Evolutionary conservation across 2,329 filamentous ascomycete species (phyloP).

Genomic region (Raffaelea deltoideospora): DNA sequence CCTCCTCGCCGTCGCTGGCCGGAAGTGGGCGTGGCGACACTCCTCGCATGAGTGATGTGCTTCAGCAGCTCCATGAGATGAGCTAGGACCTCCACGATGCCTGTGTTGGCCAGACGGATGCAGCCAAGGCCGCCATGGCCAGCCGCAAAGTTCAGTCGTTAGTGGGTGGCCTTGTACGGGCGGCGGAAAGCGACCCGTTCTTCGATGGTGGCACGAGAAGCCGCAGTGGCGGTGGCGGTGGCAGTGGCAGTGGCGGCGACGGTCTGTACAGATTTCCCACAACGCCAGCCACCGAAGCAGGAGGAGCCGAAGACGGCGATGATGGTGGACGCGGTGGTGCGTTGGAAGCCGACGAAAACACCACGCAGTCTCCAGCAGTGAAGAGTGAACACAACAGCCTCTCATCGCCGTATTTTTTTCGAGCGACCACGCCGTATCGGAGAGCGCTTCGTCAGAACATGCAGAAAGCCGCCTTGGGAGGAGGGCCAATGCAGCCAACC

Average conservation of each 20-base stretch:
- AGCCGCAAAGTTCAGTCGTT: too few species aligned
- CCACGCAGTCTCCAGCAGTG: background rate
- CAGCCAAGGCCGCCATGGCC: background rate
- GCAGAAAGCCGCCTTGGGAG: conserved; percentile 7
- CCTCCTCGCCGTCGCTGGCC: conserved; percentile 8
- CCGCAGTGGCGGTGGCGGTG: too few species aligned
- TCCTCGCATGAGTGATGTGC: background rate
- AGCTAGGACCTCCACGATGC: conserved; percentile 6
- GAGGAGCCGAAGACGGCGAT: too few species aligned
- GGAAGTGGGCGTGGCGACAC: conserved; percentile 7
- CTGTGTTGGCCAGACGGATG: background rate
- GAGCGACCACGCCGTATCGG: conserved; percentile 40
- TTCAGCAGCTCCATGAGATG: conserved; percentile 6
- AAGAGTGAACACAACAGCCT: background rate
- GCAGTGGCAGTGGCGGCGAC: too few species aligned
- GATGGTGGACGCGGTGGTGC: background rate
- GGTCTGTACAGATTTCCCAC: too few species aligned
- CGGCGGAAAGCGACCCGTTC: conserved; percentile 2
- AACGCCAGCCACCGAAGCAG: too few species aligned
- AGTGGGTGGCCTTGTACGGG: too few species aligned
- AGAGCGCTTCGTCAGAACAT: conserved; percentile 33
- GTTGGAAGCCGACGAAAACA: background rate
- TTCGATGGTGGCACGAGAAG: too few species aligned
- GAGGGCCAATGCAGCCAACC: background rate
- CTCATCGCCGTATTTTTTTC: conserved; percentile 26